Conservation (phyloP, 2,329 filamentous ascomycete genomes). For the Simplicillium sp. region DNA sequence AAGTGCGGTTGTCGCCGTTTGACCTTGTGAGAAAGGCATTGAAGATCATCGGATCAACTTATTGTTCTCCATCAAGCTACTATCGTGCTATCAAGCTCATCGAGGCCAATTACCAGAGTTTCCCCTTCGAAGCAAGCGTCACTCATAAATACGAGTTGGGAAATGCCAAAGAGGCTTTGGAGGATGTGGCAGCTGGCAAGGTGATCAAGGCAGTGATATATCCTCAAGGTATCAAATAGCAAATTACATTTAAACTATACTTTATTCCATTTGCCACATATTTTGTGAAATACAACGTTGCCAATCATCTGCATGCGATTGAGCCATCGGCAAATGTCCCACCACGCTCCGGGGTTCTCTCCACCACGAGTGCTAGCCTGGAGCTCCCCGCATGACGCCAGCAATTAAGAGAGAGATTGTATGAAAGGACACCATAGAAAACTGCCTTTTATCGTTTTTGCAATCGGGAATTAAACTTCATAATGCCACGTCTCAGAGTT, state of each 20-base stretch:
- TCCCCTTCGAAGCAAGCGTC: not conserved
- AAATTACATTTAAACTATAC: too few relatives aligned
- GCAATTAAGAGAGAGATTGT: too few relatives aligned
- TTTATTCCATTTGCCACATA: too few relatives aligned
- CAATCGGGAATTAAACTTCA: too few relatives aligned
- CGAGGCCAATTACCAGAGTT: not conserved
- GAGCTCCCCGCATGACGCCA: too few relatives aligned
- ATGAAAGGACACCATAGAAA: too few relatives aligned
- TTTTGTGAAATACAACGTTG: too few relatives aligned
- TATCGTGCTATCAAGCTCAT: constrained; percentile 1
- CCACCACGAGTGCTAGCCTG: too few relatives aligned
- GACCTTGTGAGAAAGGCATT: constrained; percentile 2
- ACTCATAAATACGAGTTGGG: not conserved
- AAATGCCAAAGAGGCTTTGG: not conserved
- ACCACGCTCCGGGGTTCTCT: too few relatives aligned
- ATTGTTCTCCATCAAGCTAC: not conserved
- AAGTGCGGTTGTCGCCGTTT: constrained; percentile 1
- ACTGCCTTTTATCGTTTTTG: too few relatives aligned
- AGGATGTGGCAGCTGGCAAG: not conserved
- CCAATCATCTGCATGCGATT: too few relatives aligned
- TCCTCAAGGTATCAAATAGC: not conserved
- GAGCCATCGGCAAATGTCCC: too few relatives aligned
- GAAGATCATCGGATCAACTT: not conserved
- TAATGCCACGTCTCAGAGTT: not conserved
- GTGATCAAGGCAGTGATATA: constrained; percentile 1